phyloP scores from a whole-genome alignment of 108 stramenopile species.

The Nitzschia sp. region DNA sequence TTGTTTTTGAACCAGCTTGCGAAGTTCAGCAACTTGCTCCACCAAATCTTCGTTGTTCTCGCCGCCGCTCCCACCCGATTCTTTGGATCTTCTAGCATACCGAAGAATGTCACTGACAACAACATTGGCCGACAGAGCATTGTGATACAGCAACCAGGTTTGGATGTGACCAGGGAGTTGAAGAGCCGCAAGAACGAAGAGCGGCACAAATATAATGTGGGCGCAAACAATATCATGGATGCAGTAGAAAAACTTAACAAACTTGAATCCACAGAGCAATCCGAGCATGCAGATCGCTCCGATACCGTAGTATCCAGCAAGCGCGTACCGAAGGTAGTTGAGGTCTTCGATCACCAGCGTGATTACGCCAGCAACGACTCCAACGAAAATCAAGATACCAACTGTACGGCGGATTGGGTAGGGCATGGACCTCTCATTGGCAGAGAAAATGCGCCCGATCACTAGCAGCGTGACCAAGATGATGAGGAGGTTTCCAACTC shows the following conservation, averaged over 20 bases:
- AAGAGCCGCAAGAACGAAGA: slow-evolving; percentile 83
- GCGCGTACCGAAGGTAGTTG: slow-evolving; percentile 84
- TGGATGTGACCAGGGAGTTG: slow-evolving; percentile 89
- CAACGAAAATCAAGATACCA: slow-evolving; percentile 73
- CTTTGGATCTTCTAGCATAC: slow-evolving; percentile 90
- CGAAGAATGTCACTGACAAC: slow-evolving; percentile 96
- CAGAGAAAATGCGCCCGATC: slow-evolving; percentile 53
- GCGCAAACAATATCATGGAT: slow-evolving; percentile 94
- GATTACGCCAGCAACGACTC: slow-evolving; percentile 60
- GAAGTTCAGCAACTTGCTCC: slow-evolving; percentile 88
- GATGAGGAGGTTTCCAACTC: slow-evolving; percentile 58
- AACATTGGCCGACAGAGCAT: slow-evolving; percentile 92
- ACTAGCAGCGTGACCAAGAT: slow-evolving; percentile 52
- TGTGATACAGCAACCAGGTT: slow-evolving; percentile 98
- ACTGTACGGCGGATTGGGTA: slow-evolving; percentile 84
- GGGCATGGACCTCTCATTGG: slow-evolving; percentile 62
- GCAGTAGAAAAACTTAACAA: slow-evolving; percentile 84
- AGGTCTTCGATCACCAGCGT: slow-evolving; percentile 76
- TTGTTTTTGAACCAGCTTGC: slow-evolving; percentile 83
- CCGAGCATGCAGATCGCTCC: slow-evolving; percentile 83
- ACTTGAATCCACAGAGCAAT: slow-evolving; percentile 76
- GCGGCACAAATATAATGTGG: slow-evolving; percentile 91
- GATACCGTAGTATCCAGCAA: slow-evolving; percentile 89
- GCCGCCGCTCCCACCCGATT: slow-evolving; percentile 65
- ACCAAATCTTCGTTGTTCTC: slow-evolving; percentile 76